These are phyloP conservation scores for Ophiosphaerella narmari DNA, from an alignment of 2,329 filamentous ascomycete species.

Conservation along the genomic window DNA sequence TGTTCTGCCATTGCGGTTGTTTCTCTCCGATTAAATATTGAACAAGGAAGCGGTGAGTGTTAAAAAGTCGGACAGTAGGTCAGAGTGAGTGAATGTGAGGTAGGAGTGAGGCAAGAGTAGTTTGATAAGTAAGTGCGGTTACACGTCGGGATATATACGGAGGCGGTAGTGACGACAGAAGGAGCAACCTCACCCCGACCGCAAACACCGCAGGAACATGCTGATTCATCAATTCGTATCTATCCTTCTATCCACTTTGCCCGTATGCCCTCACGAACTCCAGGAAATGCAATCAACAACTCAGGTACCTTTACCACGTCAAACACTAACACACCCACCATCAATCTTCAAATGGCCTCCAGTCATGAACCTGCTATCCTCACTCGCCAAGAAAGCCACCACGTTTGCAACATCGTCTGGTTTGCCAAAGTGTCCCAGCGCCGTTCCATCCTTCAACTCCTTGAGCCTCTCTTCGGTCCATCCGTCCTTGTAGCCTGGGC, in stretches of 20 bases:
- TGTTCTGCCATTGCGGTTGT: too few species aligned
- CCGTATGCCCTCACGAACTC: conserved; percentile 51
- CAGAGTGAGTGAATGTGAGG: too few species aligned
- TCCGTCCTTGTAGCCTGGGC: conserved; percentile 40
- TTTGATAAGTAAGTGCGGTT: too few species aligned
- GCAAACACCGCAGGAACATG: conserved; percentile 50
- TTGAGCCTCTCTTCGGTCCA: conserved; percentile 44
- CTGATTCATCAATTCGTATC: neutral
- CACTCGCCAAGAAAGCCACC: conserved; percentile 46
- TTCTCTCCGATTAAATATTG: too few species aligned
- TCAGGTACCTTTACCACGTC: conserved; percentile 8
- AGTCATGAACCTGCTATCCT: conserved; percentile 48
- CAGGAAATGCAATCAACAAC: conserved; percentile 13
- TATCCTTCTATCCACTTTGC: conserved; percentile 3
- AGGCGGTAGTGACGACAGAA: too few species aligned
- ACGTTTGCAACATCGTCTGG: conserved; percentile 47
- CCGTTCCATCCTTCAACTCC: conserved; percentile 38
- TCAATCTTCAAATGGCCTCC: conserved; percentile 43
- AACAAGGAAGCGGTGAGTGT: too few species aligned
- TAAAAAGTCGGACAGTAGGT: too few species aligned
- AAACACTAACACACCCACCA: conserved; percentile 36
- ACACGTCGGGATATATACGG: too few species aligned
- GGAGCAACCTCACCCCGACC: too few species aligned
- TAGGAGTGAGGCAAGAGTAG: too few species aligned
- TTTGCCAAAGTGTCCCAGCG: conserved; percentile 43